Percentiles rank a stretch among this genome's conserved stretches.
phyloP scores from a whole-genome alignment of 2,329 filamentous ascomycete genomes.

The Pestalotiopsis fici region DNA sequence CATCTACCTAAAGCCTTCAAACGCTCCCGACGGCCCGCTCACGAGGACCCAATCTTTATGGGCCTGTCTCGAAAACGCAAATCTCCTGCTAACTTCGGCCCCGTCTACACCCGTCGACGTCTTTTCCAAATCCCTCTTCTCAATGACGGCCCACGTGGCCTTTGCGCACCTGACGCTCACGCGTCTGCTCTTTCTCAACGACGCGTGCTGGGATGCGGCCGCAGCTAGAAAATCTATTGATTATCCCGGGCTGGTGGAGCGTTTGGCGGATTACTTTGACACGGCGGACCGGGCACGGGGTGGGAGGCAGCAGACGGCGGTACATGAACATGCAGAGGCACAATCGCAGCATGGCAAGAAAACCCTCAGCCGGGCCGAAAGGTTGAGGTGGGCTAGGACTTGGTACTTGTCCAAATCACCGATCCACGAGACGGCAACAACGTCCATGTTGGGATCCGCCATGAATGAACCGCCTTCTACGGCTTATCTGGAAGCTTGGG shows the following conservation, averaged over 20 bases:
- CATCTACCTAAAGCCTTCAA: background rate
- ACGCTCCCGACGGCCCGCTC: background rate
- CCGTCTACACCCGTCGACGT: background rate
- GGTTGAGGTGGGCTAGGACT: background rate
- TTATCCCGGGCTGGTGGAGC: background rate
- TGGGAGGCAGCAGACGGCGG: background rate
- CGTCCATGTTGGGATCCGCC: background rate
- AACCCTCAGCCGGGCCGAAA: background rate
- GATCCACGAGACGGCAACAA: background rate
- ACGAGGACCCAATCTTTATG: background rate
- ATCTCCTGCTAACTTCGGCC: background rate
- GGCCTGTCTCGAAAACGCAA: background rate
- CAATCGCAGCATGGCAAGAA: background rate
- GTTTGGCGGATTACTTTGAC: background rate
- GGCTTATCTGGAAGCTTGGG: background rate
- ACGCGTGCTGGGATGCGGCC: background rate
- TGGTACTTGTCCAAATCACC: background rate
- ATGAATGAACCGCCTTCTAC: background rate
- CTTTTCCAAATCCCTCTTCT: background rate
- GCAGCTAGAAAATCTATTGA: background rate
- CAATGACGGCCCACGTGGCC: background rate
- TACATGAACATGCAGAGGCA: background rate
- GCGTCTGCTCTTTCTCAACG: background rate
- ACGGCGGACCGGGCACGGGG: background rate
- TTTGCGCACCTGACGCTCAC: constrained; percentile 1